Percentiles rank a stretch among this genome's conserved stretches.
Conservation (phyloP, 257 asterid genomes). For the Solanum corneliomulleri region DNA sequence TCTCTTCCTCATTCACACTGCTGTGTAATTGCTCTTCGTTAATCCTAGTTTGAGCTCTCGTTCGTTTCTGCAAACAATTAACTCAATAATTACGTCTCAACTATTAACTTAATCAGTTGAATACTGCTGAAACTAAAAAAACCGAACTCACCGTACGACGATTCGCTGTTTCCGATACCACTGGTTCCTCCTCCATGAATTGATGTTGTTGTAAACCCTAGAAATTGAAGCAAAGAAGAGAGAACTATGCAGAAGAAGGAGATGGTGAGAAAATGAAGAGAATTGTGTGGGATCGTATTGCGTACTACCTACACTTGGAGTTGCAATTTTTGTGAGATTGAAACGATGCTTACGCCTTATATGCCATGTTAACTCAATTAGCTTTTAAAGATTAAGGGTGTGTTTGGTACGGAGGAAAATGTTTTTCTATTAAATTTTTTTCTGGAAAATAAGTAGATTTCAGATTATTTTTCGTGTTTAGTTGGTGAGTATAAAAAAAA, state of each 20-base stretch:
- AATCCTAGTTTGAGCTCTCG: constrained; percentile 51
- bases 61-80: constrained; percentile 50
- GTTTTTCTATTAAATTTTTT: too few species aligned
- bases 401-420: too few species aligned
- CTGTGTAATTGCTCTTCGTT: constrained; percentile 16
- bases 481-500: too few species aligned
- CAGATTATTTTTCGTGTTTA: too few species aligned
- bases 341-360: neutral
- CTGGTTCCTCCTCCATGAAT: constrained; percentile 58
- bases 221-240: neutral
- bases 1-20: constrained; percentile 52
- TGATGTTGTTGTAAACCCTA: neutral
- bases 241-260: neutral
- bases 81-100: constrained; percentile 11
- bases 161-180: constrained; percentile 34
- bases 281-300: neutral
- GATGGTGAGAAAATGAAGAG: neutral
- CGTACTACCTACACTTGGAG: neutral
- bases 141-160: constrained; percentile 61
- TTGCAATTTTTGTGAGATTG: neutral
- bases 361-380: too few species aligned
- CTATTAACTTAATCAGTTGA: neutral
- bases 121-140: neutral
- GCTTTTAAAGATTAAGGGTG: too few species aligned
- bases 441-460: too few species aligned